Evolutionary conservation across 495 filamentous ascomycete genomes (phyloP).

Genomic region (Barbatosphaeria neglecta): DNA sequence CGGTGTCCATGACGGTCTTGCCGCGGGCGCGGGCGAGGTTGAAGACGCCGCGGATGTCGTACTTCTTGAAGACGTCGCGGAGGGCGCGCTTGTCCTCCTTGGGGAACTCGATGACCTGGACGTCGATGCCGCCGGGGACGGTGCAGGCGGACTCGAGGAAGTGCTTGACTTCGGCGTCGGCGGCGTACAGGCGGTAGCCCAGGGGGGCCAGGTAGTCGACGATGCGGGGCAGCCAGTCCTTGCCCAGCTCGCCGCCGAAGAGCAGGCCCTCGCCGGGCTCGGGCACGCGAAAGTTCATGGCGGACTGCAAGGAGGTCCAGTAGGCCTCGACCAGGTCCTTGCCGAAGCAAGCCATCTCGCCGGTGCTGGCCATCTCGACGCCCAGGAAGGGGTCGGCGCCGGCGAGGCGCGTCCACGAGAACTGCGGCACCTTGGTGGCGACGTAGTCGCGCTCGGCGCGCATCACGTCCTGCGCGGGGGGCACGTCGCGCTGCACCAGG

Average conservation of each 20-base stretch:
- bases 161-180: constrained; percentile 65
- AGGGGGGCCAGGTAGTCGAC: constrained; percentile 78
- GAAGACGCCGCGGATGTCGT: constrained; percentile 91
- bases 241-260: constrained; percentile 72
- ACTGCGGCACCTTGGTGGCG: constrained; percentile 95
- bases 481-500: constrained; percentile 75
- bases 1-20: constrained; percentile 77
- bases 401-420: constrained; percentile 97
- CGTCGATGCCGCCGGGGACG: constrained; percentile 48
- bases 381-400: constrained; percentile 96
- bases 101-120: constrained; percentile 95
- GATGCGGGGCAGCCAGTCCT: constrained; percentile 53
- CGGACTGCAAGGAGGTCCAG: constrained; percentile 90
- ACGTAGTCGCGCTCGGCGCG: constrained; percentile 74
- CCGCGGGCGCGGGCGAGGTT: constrained; percentile 79
- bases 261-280: constrained; percentile 88
- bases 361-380: constrained; percentile 94
- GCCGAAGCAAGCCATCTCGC: constrained; percentile 97
- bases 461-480: constrained; percentile 84
- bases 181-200: constrained; percentile 87
- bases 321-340: constrained; percentile 93
- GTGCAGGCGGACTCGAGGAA: constrained; percentile 64
- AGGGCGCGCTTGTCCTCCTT: constrained; percentile 91
- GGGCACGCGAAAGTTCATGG: constrained; percentile 97
- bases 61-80: constrained; percentile 92